These are phyloP conservation scores for Paramecium octaurelia DNA, from an alignment of 73 alveolate species.

Conservation along the genomic window DNA sequence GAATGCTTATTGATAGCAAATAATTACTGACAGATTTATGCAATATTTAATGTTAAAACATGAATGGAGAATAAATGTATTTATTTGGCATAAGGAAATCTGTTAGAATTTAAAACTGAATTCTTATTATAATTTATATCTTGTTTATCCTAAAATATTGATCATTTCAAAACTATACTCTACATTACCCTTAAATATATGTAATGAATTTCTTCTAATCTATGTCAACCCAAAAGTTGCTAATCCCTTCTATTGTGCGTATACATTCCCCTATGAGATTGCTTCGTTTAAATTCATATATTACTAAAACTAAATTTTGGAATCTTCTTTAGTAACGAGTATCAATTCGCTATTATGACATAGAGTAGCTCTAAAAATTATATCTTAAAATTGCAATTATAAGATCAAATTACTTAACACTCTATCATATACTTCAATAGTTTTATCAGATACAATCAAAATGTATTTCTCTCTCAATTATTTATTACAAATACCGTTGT, in stretches of 20 bases:
- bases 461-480: background rate
- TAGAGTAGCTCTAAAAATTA: background rate
- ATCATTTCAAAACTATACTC: background rate
- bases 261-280: background rate
- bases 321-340: background rate
- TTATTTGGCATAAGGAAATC: too few species aligned
- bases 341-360: background rate
- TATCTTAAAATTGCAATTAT: background rate
- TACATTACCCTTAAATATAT: background rate
- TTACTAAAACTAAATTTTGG: background rate
- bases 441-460: background rate
- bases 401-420: background rate
- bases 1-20: too few species aligned
- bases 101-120: too few species aligned
- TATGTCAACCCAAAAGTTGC: background rate
- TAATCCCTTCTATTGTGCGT: background rate
- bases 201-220: background rate
- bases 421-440: background rate
- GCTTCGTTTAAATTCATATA: background rate
- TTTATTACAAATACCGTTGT: background rate
- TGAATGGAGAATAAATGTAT: too few species aligned
- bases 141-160: background rate
- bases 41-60: too few species aligned
- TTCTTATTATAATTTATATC: too few species aligned
- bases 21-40: too few species aligned